Percentiles rank a stretch among this genome's conserved stretches.
phyloP scores from a whole-genome alignment of 2,329 filamentous ascomycete genomes.

The Sarocladiaceae sp. region DNA sequence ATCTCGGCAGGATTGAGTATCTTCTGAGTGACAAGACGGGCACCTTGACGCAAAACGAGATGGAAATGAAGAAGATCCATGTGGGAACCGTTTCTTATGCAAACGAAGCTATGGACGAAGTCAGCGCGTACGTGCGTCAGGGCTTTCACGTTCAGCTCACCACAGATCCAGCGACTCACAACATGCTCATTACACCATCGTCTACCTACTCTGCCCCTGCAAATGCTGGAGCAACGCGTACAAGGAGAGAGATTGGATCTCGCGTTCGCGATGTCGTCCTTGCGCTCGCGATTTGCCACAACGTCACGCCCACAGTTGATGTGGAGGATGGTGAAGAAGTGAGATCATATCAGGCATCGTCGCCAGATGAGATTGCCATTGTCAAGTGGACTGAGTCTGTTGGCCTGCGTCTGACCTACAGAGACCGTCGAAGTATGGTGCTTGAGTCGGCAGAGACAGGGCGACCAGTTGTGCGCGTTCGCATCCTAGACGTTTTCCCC shows the following conservation, averaged over 20 bases:
- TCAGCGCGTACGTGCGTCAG: slow-evolving; percentile 76
- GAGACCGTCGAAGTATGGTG: slow-evolving; percentile 80
- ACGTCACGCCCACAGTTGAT: slow-evolving; percentile 80
- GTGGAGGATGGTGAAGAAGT: slow-evolving; percentile 70
- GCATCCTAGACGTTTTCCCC: slow-evolving; percentile 89
- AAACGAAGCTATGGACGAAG: slow-evolving; percentile 98
- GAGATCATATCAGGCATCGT: slow-evolving; percentile 92
- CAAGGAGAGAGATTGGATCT: slow-evolving; percentile 85
- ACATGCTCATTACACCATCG: slow-evolving; percentile 66
- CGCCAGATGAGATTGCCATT: slow-evolving; percentile 96
- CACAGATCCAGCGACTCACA: slow-evolving; percentile 35
- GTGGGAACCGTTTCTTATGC: slow-evolving; percentile 97
- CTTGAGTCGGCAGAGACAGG: slow-evolving; percentile 72
- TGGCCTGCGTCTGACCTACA: slow-evolving; percentile 74
- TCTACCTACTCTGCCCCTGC: slow-evolving; percentile 58
- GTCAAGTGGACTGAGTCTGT: slow-evolving; percentile 93
- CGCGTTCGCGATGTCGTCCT: slow-evolving; percentile 89
- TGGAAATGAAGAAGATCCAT: slow-evolving; percentile 98
- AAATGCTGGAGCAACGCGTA: slow-evolving; percentile 65
- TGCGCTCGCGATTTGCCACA: slow-evolving; percentile 89
- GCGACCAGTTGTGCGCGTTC: slow-evolving; percentile 71
- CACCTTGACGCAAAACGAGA: slow-evolving; percentile 96
- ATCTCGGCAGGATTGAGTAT: slow-evolving; percentile 92
- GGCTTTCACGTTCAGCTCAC: slow-evolving; percentile 59
- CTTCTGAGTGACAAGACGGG: slow-evolving; percentile 95